phyloP scores from a whole-genome alignment of 1,284 basidiomycete species.

The Ceratobasidium sp. region DNA sequence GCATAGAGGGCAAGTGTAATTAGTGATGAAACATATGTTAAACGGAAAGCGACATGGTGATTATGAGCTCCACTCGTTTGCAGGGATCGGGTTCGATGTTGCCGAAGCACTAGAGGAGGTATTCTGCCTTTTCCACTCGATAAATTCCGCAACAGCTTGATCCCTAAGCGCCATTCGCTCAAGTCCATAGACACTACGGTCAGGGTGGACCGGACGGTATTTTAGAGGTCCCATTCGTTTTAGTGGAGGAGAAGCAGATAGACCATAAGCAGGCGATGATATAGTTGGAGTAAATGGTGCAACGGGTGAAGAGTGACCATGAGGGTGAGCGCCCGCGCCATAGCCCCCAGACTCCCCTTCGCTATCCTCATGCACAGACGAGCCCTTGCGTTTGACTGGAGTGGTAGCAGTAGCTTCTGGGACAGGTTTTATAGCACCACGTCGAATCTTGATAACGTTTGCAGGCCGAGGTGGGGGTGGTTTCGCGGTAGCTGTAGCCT shows the following conservation, averaged over 20 bases:
- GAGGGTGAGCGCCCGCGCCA: neutral
- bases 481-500: slow-evolving; percentile 13
- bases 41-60: neutral
- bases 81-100: neutral
- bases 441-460: slow-evolving; percentile 37
- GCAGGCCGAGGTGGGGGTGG: slow-evolving; percentile 32
- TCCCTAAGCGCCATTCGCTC: slow-evolving; percentile 27
- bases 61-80: neutral
- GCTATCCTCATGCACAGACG: neutral
- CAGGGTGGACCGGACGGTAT: slow-evolving; percentile 33
- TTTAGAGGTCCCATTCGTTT: slow-evolving; percentile 22
- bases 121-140: slow-evolving; percentile 13
- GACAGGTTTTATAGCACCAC: slow-evolving; percentile 1
- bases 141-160: slow-evolving; percentile 30
- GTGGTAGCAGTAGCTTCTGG: slow-evolving; percentile 12
- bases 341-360: slow-evolving; percentile 11
- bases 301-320: slow-evolving; percentile 2
- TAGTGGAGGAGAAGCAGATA: slow-evolving; percentile 14
- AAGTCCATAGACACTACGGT: slow-evolving; percentile 30
- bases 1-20: neutral
- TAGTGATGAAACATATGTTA: neutral
- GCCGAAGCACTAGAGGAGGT: neutral
- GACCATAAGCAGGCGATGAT: slow-evolving; percentile 1
- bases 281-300: slow-evolving; percentile 11
- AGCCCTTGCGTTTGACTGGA: slow-evolving; percentile 19